Evolutionary conservation across 768 basidiomycete species (phyloP).

Genomic region (Tulasnella sp.): DNA sequence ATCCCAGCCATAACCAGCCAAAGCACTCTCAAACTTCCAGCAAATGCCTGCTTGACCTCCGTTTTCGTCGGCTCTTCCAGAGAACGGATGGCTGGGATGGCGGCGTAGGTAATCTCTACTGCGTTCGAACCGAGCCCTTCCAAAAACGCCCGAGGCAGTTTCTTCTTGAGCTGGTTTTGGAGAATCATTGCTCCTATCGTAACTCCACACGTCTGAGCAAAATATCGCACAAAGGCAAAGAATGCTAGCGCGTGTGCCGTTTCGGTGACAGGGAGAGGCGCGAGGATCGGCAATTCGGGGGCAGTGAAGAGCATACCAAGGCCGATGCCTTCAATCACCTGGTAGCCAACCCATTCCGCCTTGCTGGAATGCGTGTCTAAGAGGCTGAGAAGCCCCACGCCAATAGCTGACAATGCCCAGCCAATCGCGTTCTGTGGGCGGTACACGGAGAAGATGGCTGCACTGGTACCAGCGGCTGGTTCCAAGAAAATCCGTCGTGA

Average conservation of each 20-base stretch:
- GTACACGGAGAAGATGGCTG: constrained; percentile 48
- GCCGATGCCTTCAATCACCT: constrained; percentile 32
- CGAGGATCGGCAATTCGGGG: constrained; percentile 43
- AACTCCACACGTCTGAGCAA: constrained; percentile 39
- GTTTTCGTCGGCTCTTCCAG: constrained; percentile 24
- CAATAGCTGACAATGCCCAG: constrained; percentile 47
- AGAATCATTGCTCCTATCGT: constrained; percentile 56
- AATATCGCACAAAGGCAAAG: constrained; percentile 42
- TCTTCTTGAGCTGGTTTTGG: constrained; percentile 53
- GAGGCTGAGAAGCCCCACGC: constrained; percentile 46
- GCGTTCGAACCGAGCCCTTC: constrained; percentile 34
- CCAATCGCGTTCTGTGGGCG: constrained; percentile 45
- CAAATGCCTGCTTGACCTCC: constrained; percentile 34
- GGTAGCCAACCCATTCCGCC: constrained; percentile 26
- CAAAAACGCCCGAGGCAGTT: constrained; percentile 50
- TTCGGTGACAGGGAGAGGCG: constrained; percentile 36
- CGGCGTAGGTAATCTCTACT: constrained; percentile 38
- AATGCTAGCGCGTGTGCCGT: constrained; percentile 38
- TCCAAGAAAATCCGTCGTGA: background rate
- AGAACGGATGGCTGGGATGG: constrained; percentile 37
- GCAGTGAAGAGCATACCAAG: constrained; percentile 34
- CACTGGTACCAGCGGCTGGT: constrained; percentile 44
- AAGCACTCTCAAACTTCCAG: constrained; percentile 19
- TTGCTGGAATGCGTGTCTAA: background rate
- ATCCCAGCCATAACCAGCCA: constrained; percentile 48